Evolutionary conservation across 208 protist genomes (phyloP).

Genomic region (Phytomonas sp.): DNA sequence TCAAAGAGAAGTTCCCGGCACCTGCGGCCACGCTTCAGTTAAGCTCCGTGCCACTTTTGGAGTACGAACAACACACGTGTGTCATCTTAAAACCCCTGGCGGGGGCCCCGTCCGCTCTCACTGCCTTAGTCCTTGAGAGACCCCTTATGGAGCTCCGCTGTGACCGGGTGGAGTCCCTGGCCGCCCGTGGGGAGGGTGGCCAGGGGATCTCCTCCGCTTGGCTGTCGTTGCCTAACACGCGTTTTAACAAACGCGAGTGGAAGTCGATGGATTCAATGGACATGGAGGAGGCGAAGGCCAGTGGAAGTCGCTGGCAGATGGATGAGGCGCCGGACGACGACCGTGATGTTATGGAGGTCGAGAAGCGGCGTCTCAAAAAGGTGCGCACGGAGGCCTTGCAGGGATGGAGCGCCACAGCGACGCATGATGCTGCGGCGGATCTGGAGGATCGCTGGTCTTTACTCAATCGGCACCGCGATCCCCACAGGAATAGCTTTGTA

Average conservation of each 20-base stretch:
- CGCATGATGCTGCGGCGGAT: background rate
- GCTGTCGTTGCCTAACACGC: conserved; percentile 9
- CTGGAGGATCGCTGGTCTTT: background rate
- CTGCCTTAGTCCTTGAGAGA: background rate
- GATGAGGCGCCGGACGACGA: conserved; percentile 6
- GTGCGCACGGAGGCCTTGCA: background rate
- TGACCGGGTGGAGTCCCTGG: background rate
- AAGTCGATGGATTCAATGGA: conserved; percentile 42
- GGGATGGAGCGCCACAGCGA: background rate
- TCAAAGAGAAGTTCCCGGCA: background rate
- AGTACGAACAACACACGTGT: background rate
- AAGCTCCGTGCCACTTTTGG: background rate
- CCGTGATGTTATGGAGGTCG: background rate
- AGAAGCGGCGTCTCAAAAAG: background rate
- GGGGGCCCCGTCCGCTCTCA: background rate
- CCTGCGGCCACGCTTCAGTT: background rate
- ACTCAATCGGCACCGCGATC: background rate
- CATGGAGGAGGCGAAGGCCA: conserved; percentile 8
- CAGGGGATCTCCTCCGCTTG: background rate
- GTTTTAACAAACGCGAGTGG: conserved; percentile 37
- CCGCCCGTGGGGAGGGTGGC: background rate
- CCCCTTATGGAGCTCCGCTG: conserved; percentile 4
- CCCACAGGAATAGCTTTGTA: background rate
- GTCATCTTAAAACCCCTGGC: background rate
- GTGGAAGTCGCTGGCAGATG: conserved; percentile 5